Evolutionary conservation across 2,329 filamentous ascomycete species (phyloP).

Genomic region (Berkeleyomyces basicola): DNA sequence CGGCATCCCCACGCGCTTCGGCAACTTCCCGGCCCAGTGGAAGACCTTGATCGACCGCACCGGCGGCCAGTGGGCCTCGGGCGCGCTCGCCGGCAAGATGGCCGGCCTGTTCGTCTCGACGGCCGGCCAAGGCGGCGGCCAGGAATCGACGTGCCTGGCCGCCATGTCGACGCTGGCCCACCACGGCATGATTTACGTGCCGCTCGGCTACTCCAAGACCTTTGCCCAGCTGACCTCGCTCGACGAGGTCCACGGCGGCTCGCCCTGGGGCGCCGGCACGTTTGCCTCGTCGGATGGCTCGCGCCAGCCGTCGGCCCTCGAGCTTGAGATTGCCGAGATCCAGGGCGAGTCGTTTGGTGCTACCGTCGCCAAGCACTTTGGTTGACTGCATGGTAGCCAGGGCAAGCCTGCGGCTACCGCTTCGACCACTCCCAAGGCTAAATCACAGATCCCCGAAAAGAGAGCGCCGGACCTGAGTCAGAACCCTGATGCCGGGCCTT

Average conservation of each 20-base stretch:
- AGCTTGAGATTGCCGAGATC: constrained; percentile 61
- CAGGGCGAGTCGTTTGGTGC: constrained; percentile 82
- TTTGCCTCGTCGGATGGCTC: constrained; percentile 67
- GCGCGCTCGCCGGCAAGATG: constrained; percentile 72
- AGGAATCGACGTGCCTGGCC: constrained; percentile 72
- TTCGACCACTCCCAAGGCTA: constrained; percentile 15
- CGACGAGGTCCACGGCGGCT: constrained; percentile 67
- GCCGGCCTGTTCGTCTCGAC: constrained; percentile 84
- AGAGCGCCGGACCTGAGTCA: constrained; percentile 23
- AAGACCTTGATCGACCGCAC: constrained; percentile 87
- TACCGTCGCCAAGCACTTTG: constrained; percentile 51
- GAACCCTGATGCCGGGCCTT: constrained; percentile 49
- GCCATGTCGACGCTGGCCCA: constrained; percentile 75
- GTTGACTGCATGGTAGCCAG: constrained; percentile 59
- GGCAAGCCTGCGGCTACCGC: constrained; percentile 15
- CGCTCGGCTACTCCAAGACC: constrained; percentile 72
- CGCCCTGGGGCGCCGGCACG: constrained; percentile 86
- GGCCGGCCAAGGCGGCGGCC: constrained; percentile 70
- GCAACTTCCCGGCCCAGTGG: constrained; percentile 95
- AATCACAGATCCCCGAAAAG: constrained; percentile 14
- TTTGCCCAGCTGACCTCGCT: constrained; percentile 58
- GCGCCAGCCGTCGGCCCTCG: constrained; percentile 57
- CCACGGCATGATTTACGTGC: constrained; percentile 94
- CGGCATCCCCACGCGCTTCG: constrained; percentile 89
- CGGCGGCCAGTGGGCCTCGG: constrained; percentile 65